Evolutionary conservation across 208 protist species (phyloP), one percentile per base, ranked within the genome.

Genomic region (Baffinella frigidus): DNA sequence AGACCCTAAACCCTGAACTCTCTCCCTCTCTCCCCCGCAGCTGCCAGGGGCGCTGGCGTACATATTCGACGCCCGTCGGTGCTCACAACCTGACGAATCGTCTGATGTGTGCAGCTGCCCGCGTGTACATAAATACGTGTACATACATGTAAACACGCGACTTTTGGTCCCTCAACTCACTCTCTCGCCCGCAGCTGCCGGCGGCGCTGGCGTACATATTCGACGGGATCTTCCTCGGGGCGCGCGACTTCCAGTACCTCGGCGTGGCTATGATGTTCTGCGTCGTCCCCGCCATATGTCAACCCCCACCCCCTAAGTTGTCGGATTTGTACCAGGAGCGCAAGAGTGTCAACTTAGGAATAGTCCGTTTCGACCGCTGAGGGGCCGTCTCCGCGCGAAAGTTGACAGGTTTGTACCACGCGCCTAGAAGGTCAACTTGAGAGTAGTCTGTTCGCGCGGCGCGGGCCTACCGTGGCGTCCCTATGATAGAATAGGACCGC

Each of bases 181-280:
- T 74, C 11, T 74, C 67, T 74, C 10, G 67, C 10, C 67, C 30
- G 5, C 71, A 80, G 77, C 14, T 74, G 1, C 77, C 43, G 0
- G 77, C 77, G 50, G 77, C 77, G 36, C 39, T 87, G 39, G 77
- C 77, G 48, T 87, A 87, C 77, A 87, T 87, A 11, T 87, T 87
- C 44, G 77, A 87, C 44, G 77, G 77, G 0, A 87, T 87, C 44
- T 87, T 87, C 77, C 77, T 87, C 3, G 77, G 77, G 5, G 77
- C 77, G n/a, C 43, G 77, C 17, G 77, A 87, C 77, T 87, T 87
- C 39, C 4, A 27, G 11, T 87, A 61, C 77, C 77, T 87, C 77
- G 77, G 71, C 71, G 20, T 80, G 30, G 71, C 71, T 27, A 80
- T 80, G 71, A 24, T 30, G 24, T 14, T 80, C 71, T 80, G 24